Conservation (phyloP, 2,329 filamentous ascomycete genomes). For the Botryotinia convoluta region DNA sequence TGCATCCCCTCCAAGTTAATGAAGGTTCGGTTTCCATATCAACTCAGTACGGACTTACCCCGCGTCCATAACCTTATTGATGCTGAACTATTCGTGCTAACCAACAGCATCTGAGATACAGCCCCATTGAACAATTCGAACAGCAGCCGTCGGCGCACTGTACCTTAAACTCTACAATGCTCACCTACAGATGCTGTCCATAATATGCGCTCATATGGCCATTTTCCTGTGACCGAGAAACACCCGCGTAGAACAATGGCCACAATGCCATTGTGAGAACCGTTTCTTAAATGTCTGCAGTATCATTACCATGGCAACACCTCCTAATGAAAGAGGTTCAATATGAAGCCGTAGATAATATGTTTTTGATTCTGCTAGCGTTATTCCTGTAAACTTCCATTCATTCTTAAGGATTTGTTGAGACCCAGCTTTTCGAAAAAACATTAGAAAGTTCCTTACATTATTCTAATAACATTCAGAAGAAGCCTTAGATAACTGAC, state of each 20-base stretch:
- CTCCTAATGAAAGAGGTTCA: too few species aligned
- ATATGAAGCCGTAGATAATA: not conserved
- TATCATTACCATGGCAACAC: not conserved
- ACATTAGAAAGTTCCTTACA: not conserved
- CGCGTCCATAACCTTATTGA: not conserved
- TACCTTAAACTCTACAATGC: not conserved
- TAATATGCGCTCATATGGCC: not conserved
- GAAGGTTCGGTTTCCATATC: not conserved
- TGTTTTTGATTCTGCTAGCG: not conserved
- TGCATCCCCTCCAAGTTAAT: not conserved
- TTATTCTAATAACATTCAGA: not conserved
- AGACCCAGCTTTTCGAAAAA: not conserved
- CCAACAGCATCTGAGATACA: not conserved
- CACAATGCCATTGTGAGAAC: not conserved
- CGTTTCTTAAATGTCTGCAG: not conserved
- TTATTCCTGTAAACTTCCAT: not conserved
- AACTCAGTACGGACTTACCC: too few species aligned
- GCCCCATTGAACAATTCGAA: not conserved
- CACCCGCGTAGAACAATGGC: not conserved
- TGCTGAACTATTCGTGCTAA: not conserved
- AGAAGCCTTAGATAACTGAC: not conserved
- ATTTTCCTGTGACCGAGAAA: too few species aligned
- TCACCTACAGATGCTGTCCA: not conserved
- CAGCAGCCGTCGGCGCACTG: rapidly evolving
- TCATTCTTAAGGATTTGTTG: not conserved